These are phyloP conservation scores for Sarocladium strictum DNA, from an alignment of 2,329 filamentous ascomycete genomes.

Conservation along the genomic window DNA sequence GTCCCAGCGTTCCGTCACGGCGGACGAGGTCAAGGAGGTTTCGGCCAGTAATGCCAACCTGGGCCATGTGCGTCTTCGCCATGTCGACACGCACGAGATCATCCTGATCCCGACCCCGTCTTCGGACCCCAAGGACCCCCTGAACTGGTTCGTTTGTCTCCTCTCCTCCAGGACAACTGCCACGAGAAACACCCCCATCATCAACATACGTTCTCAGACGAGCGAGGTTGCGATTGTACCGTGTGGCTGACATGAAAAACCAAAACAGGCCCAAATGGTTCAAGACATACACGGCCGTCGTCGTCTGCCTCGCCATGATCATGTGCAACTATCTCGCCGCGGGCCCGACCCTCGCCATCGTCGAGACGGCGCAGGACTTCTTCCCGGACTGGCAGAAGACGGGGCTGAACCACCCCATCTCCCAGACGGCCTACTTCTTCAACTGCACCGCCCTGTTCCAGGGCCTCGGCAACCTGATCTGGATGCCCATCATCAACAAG, in stretches of 20 bases:
- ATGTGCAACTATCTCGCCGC: constrained; percentile 3
- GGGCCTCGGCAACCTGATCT: neutral
- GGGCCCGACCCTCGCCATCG: neutral
- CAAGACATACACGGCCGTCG: neutral
- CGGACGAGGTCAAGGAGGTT: neutral
- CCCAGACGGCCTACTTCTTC: neutral
- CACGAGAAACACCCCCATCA: no score
- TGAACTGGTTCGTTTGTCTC: neutral
- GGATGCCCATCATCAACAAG: constrained; percentile 38
- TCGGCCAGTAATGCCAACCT: neutral
- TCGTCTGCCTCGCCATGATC: neutral
- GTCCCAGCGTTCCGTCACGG: neutral
- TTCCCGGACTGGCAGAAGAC: neutral
- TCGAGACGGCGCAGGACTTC: neutral
- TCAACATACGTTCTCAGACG: no score
- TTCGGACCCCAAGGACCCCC: neutral
- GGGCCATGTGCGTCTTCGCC: neutral
- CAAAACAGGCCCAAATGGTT: neutral
- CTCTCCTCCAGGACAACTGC: neutral
- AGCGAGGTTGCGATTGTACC: no score
- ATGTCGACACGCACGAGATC: neutral
- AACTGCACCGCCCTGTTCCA: neutral
- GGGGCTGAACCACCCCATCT: neutral
- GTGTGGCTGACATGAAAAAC: no score
- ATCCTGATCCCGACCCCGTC: neutral